Evolutionary conservation across 805 yeast species (phyloP), one percentile per base, ranked within the genome.

Genomic region (Yarrowia yakushimensis): DNA sequence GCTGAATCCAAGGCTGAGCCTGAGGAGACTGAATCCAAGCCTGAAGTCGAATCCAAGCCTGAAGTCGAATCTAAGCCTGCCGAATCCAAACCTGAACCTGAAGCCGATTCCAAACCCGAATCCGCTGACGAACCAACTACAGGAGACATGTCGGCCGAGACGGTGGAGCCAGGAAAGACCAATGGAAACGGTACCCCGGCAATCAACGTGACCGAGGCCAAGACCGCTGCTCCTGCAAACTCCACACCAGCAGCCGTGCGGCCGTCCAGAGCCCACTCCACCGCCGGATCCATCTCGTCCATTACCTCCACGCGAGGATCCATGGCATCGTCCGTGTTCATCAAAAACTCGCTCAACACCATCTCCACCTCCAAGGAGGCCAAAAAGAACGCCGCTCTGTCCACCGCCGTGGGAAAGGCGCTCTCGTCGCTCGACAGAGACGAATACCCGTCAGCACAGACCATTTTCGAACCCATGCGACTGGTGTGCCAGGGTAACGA

Each of bases 401-500:
- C 70, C 39, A 67, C 67, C 27, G 74, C 79, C 17, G 69, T 75
- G 15, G 65, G 67, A 22, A 69, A 70, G 45, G 80, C 76, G 1
- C 57, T 74, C 10, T 71, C 71, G 63, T 65, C 63, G 70, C 66
- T 65, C 34, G 64, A 34, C 7, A 8, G 37, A 28, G 43, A 30
- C 23, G 73, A 36, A 22, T 66, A 69, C 63, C 79, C 84, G 39
- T 77, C 81, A 46, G 79, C 86, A 0, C 67, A 74, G 28, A 73
- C 81, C n/a, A 79, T 93, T 12, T 89, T 91, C 71, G 93, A 88
- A 64, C 88, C 97, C 0, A 78, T 93, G 68, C 81, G 90, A 69
- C 73, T 85, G 11, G 83, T 90, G 4, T 89, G 96, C 72, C 90
- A 90, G 68, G 80, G 86, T 12, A 77, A 84, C 27, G 83, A 81